A percentile compares a stretch with the other conserved stretches of the same genome.
Conservation (phyloP, 1,284 basidiomycete species). For the Mycosarcoma maydis region DNA sequence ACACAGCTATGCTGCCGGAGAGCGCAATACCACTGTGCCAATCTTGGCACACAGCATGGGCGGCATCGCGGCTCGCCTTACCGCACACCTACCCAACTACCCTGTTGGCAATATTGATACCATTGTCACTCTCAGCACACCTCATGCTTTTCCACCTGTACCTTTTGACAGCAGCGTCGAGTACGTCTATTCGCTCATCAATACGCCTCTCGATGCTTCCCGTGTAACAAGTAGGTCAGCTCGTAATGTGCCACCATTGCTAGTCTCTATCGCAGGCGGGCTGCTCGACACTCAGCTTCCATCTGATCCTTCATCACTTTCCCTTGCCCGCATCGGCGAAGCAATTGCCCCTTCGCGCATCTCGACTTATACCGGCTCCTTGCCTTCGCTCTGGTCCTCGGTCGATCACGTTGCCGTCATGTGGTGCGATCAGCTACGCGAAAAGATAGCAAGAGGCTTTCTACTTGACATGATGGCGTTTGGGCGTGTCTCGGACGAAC, state of each 20-base stretch:
- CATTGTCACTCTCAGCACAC: constrained; percentile 93
- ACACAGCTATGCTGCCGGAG: constrained; percentile 42
- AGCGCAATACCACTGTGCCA: constrained; percentile 71
- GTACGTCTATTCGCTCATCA: constrained; percentile 73
- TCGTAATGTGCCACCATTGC: constrained; percentile 68
- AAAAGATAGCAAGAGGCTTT: constrained; percentile 75
- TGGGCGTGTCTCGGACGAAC: constrained; percentile 31
- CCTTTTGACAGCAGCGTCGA: constrained; percentile 85
- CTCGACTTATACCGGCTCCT: constrained; percentile 77
- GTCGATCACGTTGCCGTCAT: constrained; percentile 96
- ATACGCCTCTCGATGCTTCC: constrained; percentile 18
- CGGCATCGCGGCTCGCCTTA: constrained; percentile 82
- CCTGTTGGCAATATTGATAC: constrained; percentile 72
- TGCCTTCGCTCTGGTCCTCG: constrained; percentile 91
- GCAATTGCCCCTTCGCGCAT: constrained; percentile 66
- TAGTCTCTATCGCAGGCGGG: constrained; percentile 90
- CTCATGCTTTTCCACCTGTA: constrained; percentile 86
- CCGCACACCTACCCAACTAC: constrained; percentile 73
- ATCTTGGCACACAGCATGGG: constrained; percentile 98
- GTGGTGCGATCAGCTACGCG: constrained; percentile 97
- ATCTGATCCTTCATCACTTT: constrained; percentile 85
- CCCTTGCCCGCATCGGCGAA: constrained; percentile 60
- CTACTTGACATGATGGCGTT: constrained; percentile 51
- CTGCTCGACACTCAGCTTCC: constrained; percentile 90
- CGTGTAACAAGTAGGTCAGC: background rate